Percentiles rank a stretch among this genome's conserved stretches.
phyloP scores from a whole-genome alignment of 163 green algal genomes.

The Chlamydomonas reinhardtii region DNA sequence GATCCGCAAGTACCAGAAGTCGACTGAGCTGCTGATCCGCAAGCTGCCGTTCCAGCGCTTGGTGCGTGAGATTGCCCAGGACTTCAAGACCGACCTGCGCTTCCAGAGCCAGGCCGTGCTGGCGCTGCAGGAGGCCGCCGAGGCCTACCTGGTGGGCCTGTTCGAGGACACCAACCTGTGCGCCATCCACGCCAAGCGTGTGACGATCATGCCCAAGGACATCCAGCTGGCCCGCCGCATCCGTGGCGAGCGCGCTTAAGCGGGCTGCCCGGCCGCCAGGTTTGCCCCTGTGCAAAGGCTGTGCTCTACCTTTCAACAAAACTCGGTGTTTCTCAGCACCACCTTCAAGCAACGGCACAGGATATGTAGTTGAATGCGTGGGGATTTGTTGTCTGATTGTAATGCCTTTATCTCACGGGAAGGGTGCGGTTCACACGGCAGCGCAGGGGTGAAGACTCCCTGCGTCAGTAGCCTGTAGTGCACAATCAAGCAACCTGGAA shows the following conservation, averaged over 20 bases:
- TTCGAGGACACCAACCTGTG: conserved; percentile 85
- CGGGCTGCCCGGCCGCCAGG: too few relatives aligned
- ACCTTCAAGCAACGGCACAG: too few relatives aligned
- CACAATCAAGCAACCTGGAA: too few relatives aligned
- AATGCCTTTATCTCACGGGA: too few relatives aligned
- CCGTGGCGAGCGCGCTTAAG: conserved; percentile 82
- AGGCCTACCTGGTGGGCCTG: conserved; percentile 82
- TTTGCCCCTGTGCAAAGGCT: too few relatives aligned
- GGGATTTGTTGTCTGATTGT: too few relatives aligned
- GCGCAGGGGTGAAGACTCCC: too few relatives aligned
- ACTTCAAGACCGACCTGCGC: conserved; percentile 97
- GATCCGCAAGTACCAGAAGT: conserved; percentile 99
- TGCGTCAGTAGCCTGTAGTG: too few relatives aligned
- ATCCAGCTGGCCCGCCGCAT: conserved; percentile 96
- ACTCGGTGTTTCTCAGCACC: too few relatives aligned
- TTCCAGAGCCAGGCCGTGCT: conserved; percentile 87
- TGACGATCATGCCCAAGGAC: conserved; percentile 99
- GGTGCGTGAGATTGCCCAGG: conserved; percentile 96
- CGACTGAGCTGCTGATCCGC: conserved; percentile 96
- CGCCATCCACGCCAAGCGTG: conserved; percentile 98
- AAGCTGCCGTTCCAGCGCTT: conserved; percentile 98
- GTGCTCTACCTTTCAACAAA: too few relatives aligned
- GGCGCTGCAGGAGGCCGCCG: conserved; percentile 88
- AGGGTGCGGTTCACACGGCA: too few relatives aligned
- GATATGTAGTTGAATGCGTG: too few relatives aligned